Evolutionary conservation across 2,329 filamentous ascomycete species (phyloP).

Genomic region (Ophioceras dolichostomum): DNA sequence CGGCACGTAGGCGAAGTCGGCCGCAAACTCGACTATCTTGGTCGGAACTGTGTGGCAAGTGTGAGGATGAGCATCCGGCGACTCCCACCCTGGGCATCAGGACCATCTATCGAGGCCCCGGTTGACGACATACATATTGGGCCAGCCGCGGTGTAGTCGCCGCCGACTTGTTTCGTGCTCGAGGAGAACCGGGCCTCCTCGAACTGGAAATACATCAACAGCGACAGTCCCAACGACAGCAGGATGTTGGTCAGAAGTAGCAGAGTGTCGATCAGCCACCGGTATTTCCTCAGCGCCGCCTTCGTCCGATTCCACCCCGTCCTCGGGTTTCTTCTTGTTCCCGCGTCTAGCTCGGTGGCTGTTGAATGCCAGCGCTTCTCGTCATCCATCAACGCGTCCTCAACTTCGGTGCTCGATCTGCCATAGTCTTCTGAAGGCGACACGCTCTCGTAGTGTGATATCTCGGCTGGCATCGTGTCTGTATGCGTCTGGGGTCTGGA

Average conservation of each 20-base stretch:
- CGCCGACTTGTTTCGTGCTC: constrained; percentile 20
- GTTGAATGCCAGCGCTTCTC: constrained; percentile 15
- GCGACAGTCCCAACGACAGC: too few species aligned
- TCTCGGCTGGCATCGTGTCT: too few species aligned
- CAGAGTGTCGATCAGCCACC: constrained; percentile 18
- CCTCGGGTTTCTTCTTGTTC: too few species aligned
- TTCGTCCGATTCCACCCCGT: constrained; percentile 6
- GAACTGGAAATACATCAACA: constrained; percentile 12
- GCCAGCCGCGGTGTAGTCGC: constrained; percentile 22
- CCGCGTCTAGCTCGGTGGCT: too few species aligned
- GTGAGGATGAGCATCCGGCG: too few species aligned
- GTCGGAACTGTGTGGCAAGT: constrained; percentile 16
- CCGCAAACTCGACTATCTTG: constrained; percentile 22
- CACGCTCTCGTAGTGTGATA: too few species aligned
- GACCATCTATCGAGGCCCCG: too few species aligned
- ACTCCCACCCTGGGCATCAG: too few species aligned
- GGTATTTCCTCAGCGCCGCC: constrained; percentile 10
- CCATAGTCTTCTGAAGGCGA: too few species aligned
- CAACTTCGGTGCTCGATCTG: constrained; percentile 19
- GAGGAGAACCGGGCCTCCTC: constrained; percentile 3
- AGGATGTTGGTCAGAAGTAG: constrained; percentile 18
- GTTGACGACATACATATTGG: constrained; percentile 19
- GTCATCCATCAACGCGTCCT: constrained; percentile 20
- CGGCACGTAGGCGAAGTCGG: constrained; percentile 25
- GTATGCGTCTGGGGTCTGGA: too few species aligned